Evolutionary conservation across 352 stramenopile genomes (phyloP), one percentile per base, ranked within the genome.

Genomic region (Stramenopiles sp.): DNA sequence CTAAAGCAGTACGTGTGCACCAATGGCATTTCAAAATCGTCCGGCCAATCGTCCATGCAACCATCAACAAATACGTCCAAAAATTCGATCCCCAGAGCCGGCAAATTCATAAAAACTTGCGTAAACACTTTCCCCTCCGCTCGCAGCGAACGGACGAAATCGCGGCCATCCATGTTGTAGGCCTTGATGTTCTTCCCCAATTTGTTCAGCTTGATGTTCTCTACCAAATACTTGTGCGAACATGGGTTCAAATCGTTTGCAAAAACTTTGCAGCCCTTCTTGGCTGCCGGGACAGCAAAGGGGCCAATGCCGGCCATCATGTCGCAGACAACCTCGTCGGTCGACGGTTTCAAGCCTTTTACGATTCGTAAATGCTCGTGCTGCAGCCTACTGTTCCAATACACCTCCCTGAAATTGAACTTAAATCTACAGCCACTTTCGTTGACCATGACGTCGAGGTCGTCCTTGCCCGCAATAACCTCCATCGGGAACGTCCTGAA

Each of bases 401-500:
- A 98, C 4, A 98, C 93, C 74, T 95, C 85, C 34, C 83, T 84
- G 80, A 97, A 97, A 80, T 98, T 94, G 79, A 98, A 93, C 74
- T 79, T 77, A 81, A 97, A 98, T 37, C 77, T 82, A 76, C 88
- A 94, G 74, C 91, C 92, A 82, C 89, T 92, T 80, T 98, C 93
- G 74, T 93, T 89, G 18, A 97, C 79, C 69, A 87, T 83, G 35
- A 96, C 90, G 73, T 92, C 75, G 74, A 91, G 81, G 76, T 91
- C 80, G 0, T 75, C 25, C 33, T 76, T 25, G 1, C 74, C 4
- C 30, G 31, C 73, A 1, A 76, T 77, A 3, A 98, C 83, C 82
- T 97, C 92, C 90, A 98, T 96, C 0, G 88, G 89, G 83, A 97
- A 98, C 1, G 93, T 98, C 18, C 93, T 84, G 81, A 94, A 98